phyloP scores from a whole-genome alignment of 1,284 basidiomycete genomes.

The Vanrija sp. region DNA sequence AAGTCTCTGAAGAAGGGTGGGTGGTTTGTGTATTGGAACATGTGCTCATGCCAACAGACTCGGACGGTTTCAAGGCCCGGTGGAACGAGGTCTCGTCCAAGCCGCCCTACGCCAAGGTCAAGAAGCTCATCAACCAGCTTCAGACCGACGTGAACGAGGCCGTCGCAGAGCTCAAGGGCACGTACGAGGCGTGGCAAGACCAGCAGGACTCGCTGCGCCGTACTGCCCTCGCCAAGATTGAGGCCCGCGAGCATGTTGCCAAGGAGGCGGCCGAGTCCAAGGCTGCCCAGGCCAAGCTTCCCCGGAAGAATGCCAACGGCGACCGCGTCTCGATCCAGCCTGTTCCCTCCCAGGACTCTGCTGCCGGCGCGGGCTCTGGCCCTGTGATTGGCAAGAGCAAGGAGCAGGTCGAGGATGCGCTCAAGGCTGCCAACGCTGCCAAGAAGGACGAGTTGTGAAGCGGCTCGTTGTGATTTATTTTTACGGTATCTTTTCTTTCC shows the following conservation, averaged over 20 bases:
- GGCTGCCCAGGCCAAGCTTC: neutral
- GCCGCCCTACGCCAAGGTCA: slow-evolving; percentile 23
- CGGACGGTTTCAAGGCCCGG: slow-evolving; percentile 31
- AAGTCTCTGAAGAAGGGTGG: slow-evolving; percentile 30
- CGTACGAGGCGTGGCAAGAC: slow-evolving; percentile 31
- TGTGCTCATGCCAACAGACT: slow-evolving; percentile 10
- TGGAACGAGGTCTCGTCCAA: slow-evolving; percentile 23
- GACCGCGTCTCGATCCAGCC: no score
- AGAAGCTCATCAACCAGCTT: slow-evolving; percentile 18
- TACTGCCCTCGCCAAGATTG: slow-evolving; percentile 33
- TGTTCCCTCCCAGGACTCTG: neutral
- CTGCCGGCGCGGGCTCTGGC: slow-evolving; percentile 12
- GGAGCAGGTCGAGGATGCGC: slow-evolving; percentile 37
- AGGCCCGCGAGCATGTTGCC: slow-evolving; percentile 26
- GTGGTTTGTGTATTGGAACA: slow-evolving; percentile 1
- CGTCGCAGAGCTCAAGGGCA: slow-evolving; percentile 34
- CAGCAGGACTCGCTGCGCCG: slow-evolving; percentile 25
- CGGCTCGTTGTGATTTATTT: neutral
- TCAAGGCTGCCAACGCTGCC: slow-evolving; percentile 48
- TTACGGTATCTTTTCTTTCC: neutral
- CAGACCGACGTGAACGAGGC: slow-evolving; percentile 18
- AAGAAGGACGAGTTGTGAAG: neutral
- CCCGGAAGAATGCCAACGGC: no score
- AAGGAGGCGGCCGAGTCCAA: slow-evolving; percentile 2
- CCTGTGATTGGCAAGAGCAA: slow-evolving; percentile 40